These are phyloP conservation scores for Stylosanthes scabra DNA, from an alignment of 331 rosid genomes.

Conservation along the genomic window DNA sequence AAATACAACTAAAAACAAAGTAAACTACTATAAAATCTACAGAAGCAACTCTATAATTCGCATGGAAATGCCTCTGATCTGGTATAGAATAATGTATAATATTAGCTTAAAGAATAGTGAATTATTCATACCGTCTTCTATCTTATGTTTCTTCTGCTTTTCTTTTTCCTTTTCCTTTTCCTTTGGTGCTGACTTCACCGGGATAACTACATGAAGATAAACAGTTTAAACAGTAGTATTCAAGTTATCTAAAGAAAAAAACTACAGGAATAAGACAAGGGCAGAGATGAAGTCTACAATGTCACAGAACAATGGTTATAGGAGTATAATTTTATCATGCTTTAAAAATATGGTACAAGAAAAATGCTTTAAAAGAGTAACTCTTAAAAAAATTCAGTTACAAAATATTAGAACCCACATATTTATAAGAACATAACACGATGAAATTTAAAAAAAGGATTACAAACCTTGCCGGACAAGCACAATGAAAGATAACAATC, in stretches of 20 bases:
- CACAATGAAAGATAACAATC: slow-evolving; percentile 14
- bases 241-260: slow-evolving; percentile 27
- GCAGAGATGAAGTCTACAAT: slow-evolving; percentile 20
- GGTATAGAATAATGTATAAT: slow-evolving; percentile 20
- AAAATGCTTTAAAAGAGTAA: slow-evolving; percentile 10
- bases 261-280: slow-evolving; percentile 29
- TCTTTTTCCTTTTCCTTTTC: no score
- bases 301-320: background rate
- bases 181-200: slow-evolving; percentile 54
- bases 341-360: slow-evolving; percentile 8
- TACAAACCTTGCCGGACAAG: slow-evolving; percentile 14
- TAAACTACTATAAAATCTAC: slow-evolving; percentile 11
- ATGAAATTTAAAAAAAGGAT: slow-evolving; percentile 15
- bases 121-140: slow-evolving; percentile 54
- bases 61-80: slow-evolving; percentile 32
- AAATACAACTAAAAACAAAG: slow-evolving; percentile 19
- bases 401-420: slow-evolving; percentile 21
- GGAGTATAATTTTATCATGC: slow-evolving; percentile 31
- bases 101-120: background rate
- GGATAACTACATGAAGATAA: slow-evolving; percentile 59
- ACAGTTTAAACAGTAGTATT: slow-evolving; percentile 29
- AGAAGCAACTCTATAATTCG: slow-evolving; percentile 10
- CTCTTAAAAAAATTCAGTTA: slow-evolving; percentile 5
- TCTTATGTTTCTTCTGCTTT: slow-evolving; percentile 64
- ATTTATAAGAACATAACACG: slow-evolving; percentile 4